Evolutionary conservation across 1,284 basidiomycete genomes (phyloP), one percentile per base, ranked within the genome.

Genomic region (Trichosporon sp.): DNA sequence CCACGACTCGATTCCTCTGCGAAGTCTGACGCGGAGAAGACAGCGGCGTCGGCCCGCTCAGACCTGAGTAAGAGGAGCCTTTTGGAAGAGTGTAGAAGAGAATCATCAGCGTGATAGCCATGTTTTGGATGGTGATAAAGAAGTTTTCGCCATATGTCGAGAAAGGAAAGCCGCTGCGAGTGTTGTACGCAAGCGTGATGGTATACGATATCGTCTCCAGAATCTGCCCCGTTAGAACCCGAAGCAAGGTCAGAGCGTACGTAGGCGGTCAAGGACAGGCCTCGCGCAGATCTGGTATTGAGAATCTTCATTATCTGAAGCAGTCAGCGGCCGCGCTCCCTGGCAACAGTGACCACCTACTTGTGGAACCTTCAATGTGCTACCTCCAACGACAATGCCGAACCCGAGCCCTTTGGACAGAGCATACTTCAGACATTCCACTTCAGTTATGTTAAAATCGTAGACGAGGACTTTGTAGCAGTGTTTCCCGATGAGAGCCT

Each of bases 321-420:
- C 13, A n/a, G n/a, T n/a, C n/a, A n/a, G n/a, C n/a, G n/a, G n/a
- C n/a, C n/a, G n/a, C n/a, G n/a, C 62, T 62, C 54, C 49, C 58
- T 66, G 81, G 82, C 5, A 86, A 71, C 65, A 89, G 87, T 1
- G 4, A 23, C 16, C 16, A 65, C 73, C 72, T 10, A 92, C 80
- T 74, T 98, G 95, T 3, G 95, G 95, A 13, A 98, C 85, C 81
- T 98, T 98, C 87, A 98, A 91, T 67, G 98, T 92, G 27, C 89
- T 63, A 1, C 95, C 94, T 59, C 94, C 95, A 1, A 92, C 82
- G 44, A 98, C 93, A 67, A 99, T 95, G 0, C 90, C 95, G 29
- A 98, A 82, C 0, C 95, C 95, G 8, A 99, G 83, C 0, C 88
- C 92, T 76, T 98, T 99, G 2, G 94, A 97, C 60, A 97, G 80